phyloP scores from a whole-genome alignment of 2,329 filamentous ascomycete genomes.

The Venturia asperata region DNA sequence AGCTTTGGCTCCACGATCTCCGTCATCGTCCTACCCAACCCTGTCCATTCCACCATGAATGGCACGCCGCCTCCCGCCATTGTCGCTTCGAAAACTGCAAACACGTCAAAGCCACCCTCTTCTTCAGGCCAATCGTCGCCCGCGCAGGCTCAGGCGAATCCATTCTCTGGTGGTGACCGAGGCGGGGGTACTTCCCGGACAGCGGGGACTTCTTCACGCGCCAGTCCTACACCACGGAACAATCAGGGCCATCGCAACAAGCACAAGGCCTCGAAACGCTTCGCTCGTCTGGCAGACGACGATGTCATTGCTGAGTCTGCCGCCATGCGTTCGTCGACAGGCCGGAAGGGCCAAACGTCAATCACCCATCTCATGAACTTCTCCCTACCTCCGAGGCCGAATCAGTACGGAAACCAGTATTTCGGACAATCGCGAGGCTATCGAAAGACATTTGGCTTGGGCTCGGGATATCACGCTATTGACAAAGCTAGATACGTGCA shows the following conservation, averaged over 20 bases:
- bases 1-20: neutral
- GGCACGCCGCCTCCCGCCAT: conserved; percentile 31
- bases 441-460: conserved; percentile 72
- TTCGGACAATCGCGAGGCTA: conserved; percentile 39
- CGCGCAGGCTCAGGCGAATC: conserved; percentile 37
- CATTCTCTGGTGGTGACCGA: conserved; percentile 34
- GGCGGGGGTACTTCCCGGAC: conserved; percentile 33
- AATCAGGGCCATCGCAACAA: conserved; percentile 70
- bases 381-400: conserved; percentile 66
- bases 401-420: conserved; percentile 51
- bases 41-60: conserved; percentile 3
- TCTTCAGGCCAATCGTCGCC: conserved; percentile 36
- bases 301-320: conserved; percentile 76
- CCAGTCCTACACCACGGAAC: conserved; percentile 56
- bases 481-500: conserved; percentile 91
- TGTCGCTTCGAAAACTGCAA: conserved; percentile 28
- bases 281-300: conserved; percentile 63
- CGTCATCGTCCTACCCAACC: conserved; percentile 7
- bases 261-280: conserved; percentile 73
- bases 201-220: conserved; percentile 32
- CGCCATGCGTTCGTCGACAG: conserved; percentile 57
- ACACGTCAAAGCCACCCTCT: conserved; percentile 31
- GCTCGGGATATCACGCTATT: conserved; percentile 80
- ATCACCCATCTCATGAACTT: conserved; percentile 97
- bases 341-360: conserved; percentile 85